Evolutionary conservation across 1,284 basidiomycete genomes (phyloP).

Genomic region (Caloboletus inedulis): DNA sequence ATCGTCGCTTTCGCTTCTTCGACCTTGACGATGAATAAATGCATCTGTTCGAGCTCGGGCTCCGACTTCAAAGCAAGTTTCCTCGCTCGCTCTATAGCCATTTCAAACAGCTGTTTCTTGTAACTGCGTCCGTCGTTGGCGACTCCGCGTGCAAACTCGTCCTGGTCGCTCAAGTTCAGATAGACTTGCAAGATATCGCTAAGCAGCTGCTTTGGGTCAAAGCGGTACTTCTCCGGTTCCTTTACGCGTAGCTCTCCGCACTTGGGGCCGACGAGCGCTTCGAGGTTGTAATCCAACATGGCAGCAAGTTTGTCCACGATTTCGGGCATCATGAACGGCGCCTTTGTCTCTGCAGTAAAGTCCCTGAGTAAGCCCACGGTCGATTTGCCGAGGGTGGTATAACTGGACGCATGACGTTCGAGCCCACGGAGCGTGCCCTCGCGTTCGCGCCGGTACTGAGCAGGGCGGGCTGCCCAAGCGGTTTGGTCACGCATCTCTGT

Average conservation of each 20-base stretch:
- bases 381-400: constrained; percentile 83
- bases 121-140: constrained; percentile 95
- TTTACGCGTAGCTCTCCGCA: constrained; percentile 83
- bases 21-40: constrained; percentile 75
- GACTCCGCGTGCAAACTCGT: constrained; percentile 84
- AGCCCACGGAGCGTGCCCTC: constrained; percentile 76
- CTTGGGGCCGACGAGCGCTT: constrained; percentile 84
- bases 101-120: constrained; percentile 78
- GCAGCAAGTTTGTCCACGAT: constrained; percentile 95
- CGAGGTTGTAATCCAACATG: constrained; percentile 95
- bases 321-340: constrained; percentile 94
- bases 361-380: constrained; percentile 88
- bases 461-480: constrained; percentile 64
- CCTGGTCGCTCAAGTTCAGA: constrained; percentile 81
- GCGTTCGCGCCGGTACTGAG: constrained; percentile 80
- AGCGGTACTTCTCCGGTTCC: constrained; percentile 87
- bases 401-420: constrained; percentile 82
- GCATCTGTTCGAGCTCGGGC: constrained; percentile 74
- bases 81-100: constrained; percentile 71
- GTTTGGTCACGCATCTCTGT: constrained; percentile 75
- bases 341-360: constrained; percentile 89
- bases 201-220: constrained; percentile 82
- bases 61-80: constrained; percentile 74
- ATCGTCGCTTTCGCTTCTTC: constrained; percentile 78
- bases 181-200: constrained; percentile 91